A percentile compares a stretch with the other conserved stretches of the same genome.
Evolutionary conservation across 139 green algal species (phyloP).

Genomic region (Ettlia oleoabundans): DNA sequence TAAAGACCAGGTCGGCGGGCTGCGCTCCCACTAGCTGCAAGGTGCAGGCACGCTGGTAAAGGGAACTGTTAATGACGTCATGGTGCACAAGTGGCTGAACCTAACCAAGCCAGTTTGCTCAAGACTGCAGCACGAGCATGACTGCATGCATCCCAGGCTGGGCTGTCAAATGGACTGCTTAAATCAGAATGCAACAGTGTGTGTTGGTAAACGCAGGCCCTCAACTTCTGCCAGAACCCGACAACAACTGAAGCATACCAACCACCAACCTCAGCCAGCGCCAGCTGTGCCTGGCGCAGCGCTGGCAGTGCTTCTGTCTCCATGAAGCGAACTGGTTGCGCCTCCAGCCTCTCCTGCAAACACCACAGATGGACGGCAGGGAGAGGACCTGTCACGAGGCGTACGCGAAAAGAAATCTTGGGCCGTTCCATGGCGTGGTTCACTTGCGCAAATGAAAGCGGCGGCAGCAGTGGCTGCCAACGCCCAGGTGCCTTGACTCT

Average conservation of each 20-base stretch:
- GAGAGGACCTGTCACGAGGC: background rate
- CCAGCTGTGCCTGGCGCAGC: constrained; percentile 3
- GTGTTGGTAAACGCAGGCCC: background rate
- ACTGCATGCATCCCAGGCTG: too few relatives aligned
- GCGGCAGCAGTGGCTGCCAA: too few relatives aligned
- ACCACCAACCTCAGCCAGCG: background rate
- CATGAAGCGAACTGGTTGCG: constrained; percentile 64
- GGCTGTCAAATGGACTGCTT: too few relatives aligned
- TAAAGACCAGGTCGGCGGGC: constrained; percentile 55
- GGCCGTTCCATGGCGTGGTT: too few relatives aligned
- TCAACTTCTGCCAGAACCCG: background rate
- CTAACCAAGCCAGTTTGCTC: too few relatives aligned
- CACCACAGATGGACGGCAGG: background rate
- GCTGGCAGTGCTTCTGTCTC: constrained; percentile 51
- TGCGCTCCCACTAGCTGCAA: constrained; percentile 49
- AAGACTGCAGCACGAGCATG: too few relatives aligned
- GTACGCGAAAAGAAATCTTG: background rate
- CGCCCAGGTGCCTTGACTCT: too few relatives aligned
- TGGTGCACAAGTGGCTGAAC: too few relatives aligned
- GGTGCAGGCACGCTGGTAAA: background rate
- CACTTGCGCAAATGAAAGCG: too few relatives aligned
- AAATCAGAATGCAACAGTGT: background rate
- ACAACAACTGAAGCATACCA: background rate
- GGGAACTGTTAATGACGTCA: too few relatives aligned
- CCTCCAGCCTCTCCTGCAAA: constrained; percentile 49